Evolutionary conservation across 202 grass and related monocot species (phyloP), one percentile per base, ranked within the genome.

Genomic region (Musa balbisiana): DNA sequence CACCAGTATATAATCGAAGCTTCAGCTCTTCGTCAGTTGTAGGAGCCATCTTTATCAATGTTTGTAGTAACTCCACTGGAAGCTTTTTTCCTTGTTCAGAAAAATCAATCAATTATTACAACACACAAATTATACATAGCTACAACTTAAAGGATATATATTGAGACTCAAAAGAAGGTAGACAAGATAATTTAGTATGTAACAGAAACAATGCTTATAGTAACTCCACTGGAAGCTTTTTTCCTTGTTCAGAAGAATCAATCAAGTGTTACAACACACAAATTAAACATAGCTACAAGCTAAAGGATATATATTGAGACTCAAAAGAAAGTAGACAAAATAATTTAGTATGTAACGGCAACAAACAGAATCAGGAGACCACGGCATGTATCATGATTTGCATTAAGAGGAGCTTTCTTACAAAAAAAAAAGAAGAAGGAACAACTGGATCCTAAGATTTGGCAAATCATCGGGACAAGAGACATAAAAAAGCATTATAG

Each of bases 1-100:
- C 51, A 3, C 76, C 76, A 49, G 25, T 79, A 54, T 70, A 79
- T 10, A 79, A 29, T 49, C 76, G 52, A 56, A 79, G 65, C 66
- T 15, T 68, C 52, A 79, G 52, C 65, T 79, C 76, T 70, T 79
- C 76, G 24, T 79, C 76, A 58, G 62, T 26, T 70, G 76, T 79
- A 49, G 76, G 76, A 79, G 64, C 76, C 76, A 23, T 79, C 65
- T 79, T 79, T 16, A 79, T 14, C 64, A 79, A 69, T 3, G 12
- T 69, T 58, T 79, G 76, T 21, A 79, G 51, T 58, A 79, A 58
- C 15, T 79, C 76, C 21, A 53, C 15, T 55, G 64, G 65, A 79
- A 79, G 76, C 9, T 58, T 23, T 56, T 50, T 58, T 59, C 52
- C 76, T 79, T 55, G 5, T 79, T 68, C 16, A 17, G 23, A 67